Base-by-base conservation (phyloP, 192 early-diverging fungal species). In the Podila horticola region DNA sequence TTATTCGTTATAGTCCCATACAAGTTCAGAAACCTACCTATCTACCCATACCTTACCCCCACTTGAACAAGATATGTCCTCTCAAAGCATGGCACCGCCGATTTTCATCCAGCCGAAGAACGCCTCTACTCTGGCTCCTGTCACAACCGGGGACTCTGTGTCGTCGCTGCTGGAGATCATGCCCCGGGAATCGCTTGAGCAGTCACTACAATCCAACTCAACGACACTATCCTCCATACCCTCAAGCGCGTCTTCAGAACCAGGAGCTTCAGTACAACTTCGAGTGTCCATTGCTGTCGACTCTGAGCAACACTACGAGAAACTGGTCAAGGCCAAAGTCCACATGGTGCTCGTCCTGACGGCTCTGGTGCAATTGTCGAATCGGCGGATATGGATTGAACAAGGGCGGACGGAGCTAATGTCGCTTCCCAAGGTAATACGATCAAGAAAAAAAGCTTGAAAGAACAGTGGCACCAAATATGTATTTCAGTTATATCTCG, bases 321-420 rank as follows among this genome's bases (percentile, higher is more conserved):
- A 64, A n/a, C 52, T 79, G 1, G 60, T 79, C 4, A 71, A 79
- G 33, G 26, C 57, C 3, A 72, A 51, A 20, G 66, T 68, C 28
- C 64, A 68, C 8, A 41, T 79, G 4, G 70, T 72, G 12, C 76
- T 79, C 57, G 76, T 79, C 20, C 52, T 79, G 55, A 72, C 76
- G 4, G 76, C 76, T 5, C 30, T 79, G 34, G 45, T 72, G 15
- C 64, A 60, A 19, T 24, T 58, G 30, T 66, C 76, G 57, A 31
- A 61, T 4, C 70, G 65, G 10, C 64, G 72, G 66, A 59, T 41
- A 15, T 79, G 76, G 76, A 24, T 72, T 8, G 76, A 79, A 17
- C 76, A 79, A 26, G 64, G 66, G 11, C 64, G 76, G 45, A 79
- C 76, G n/a, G 76, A 79, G 61, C 66, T 72, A 4, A 19, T 79